Conservation (phyloP, 192 early-diverging fungal genomes). For the Entomortierella chlamydospora region DNA sequence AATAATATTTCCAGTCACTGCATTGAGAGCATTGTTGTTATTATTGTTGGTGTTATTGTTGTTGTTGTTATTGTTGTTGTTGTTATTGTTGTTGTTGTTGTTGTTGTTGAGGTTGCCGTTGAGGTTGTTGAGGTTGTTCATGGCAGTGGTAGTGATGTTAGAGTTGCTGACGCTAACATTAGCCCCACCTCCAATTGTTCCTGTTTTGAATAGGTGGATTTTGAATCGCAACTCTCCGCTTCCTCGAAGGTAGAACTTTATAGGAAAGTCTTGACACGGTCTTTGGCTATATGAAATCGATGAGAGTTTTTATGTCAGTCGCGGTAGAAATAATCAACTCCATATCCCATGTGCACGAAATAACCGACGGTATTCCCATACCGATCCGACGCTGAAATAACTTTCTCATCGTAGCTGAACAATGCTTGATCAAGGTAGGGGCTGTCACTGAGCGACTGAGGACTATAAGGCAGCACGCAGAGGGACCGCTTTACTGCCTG, state of each 20-base stretch:
- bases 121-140: neutral
- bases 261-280: constrained; percentile 63
- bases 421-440: constrained; percentile 76
- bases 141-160: neutral
- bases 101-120: constrained; percentile 4
- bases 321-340: no score
- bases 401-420: constrained; percentile 77
- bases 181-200: neutral
- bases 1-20: constrained; percentile 4
- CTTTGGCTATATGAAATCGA: constrained; percentile 57
- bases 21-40: constrained; percentile 3
- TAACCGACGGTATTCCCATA: constrained; percentile 20
- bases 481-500: constrained; percentile 73
- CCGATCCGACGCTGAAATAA: constrained; percentile 72
- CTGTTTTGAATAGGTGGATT: constrained; percentile 53
- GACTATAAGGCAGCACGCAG: constrained; percentile 66
- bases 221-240: constrained; percentile 69
- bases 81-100: neutral
- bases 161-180: constrained; percentile 5
- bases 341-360: neutral
- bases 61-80: constrained; percentile 17
- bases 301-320: neutral
- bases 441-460: constrained; percentile 71
- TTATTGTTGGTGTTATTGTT: constrained; percentile 9
- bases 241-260: constrained; percentile 72